phyloP scores from a whole-genome alignment of 495 filamentous ascomycete species.

The Trichoderma reesei region DNA sequence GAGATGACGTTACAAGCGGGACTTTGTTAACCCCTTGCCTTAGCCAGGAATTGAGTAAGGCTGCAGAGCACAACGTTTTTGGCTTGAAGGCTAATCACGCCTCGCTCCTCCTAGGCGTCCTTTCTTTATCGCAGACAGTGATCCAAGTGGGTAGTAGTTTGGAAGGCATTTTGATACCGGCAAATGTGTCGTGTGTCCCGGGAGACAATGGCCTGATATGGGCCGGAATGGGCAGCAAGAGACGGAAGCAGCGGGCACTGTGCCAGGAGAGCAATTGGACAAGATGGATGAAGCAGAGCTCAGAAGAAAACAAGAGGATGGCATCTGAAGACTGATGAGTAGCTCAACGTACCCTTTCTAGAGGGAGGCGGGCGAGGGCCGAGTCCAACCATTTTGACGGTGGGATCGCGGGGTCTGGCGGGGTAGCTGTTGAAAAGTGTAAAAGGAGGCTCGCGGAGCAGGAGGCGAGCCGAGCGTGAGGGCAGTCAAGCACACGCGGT shows the following conservation, averaged over 20 bases:
- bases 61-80: not conserved
- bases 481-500: slow-evolving; percentile 7
- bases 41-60: not conserved
- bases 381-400: slow-evolving; percentile 60
- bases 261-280: not conserved
- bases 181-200: not conserved
- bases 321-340: too few species aligned
- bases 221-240: not conserved
- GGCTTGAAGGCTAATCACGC: not conserved
- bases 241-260: too few species aligned
- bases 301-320: not conserved
- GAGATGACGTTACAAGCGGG: not conserved
- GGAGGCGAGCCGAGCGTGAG: not conserved
- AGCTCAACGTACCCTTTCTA: slow-evolving; percentile 56
- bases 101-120: not conserved
- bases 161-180: not conserved
- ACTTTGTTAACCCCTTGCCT: not conserved
- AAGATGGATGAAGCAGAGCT: not conserved
- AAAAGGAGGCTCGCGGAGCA: not conserved
- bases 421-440: slow-evolving; percentile 6
- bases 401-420: slow-evolving; percentile 8
- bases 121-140: not conserved
- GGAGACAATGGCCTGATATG: not conserved
- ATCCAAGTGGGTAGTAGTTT: not conserved
- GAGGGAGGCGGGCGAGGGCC: slow-evolving; percentile 63